Evolutionary conservation across 179 eudicot genomes (phyloP).

Genomic region (Heliamphora pulchella): DNA sequence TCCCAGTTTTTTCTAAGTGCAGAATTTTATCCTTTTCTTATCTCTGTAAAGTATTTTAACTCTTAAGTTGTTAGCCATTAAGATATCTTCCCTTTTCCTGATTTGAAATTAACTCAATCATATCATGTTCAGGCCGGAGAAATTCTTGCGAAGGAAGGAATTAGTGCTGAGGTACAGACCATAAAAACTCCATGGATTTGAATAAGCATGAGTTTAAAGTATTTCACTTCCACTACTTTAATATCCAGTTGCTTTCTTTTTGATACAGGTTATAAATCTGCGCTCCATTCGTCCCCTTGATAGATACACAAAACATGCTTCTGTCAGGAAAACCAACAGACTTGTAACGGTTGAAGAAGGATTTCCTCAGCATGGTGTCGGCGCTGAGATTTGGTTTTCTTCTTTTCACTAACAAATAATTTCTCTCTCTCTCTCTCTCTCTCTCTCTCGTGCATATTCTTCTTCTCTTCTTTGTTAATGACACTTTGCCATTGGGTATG

Average conservation of each 20-base stretch:
- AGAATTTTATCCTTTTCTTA: neutral
- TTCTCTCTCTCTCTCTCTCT: slow-evolving; percentile 6
- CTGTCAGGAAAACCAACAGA: slow-evolving; percentile 90
- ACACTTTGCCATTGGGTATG: neutral
- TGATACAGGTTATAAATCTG: slow-evolving; percentile 49
- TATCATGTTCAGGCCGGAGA: slow-evolving; percentile 52
- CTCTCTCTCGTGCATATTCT: neutral
- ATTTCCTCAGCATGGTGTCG: slow-evolving; percentile 93
- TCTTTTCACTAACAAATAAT: neutral
- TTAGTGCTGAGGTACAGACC: slow-evolving; percentile 64
- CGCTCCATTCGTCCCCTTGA: slow-evolving; percentile 86
- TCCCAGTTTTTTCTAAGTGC: neutral
- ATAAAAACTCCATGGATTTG: neutral
- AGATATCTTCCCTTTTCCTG: neutral
- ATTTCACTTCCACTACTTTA: neutral
- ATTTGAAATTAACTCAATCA: neutral
- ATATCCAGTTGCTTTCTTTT: slow-evolving; percentile 12
- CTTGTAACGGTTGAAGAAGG: slow-evolving; percentile 89
- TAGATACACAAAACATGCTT: slow-evolving; percentile 69
- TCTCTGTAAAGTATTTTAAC: neutral
- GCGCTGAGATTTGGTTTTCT: slow-evolving; percentile 83
- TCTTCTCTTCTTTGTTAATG: neutral
- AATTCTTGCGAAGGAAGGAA: slow-evolving; percentile 54
- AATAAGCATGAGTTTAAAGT: neutral
- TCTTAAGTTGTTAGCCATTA: neutral